A percentile compares a stretch with the other conserved stretches of the same genome.
phyloP scores from a whole-genome alignment of 176 grass and related monocot species.

The Zea luxurians region DNA sequence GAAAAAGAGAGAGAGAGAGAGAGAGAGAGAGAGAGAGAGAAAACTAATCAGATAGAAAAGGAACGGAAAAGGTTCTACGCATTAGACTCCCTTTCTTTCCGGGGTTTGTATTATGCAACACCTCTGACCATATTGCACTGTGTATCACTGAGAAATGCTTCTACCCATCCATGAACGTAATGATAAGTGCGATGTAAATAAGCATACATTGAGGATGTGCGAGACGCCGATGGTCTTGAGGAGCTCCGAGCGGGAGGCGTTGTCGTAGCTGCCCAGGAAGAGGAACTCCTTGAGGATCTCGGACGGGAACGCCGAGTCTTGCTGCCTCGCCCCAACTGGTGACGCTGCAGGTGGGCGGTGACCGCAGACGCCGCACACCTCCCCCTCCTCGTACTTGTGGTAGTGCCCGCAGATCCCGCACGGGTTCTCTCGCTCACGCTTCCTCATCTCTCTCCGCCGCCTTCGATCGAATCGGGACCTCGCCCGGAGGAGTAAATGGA shows the following conservation, averaged over 20 bases:
- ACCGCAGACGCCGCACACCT: conserved; percentile 89
- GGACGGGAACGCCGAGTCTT: conserved; percentile 73
- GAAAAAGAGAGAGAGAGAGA: too few relatives aligned
- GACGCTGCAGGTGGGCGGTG: conserved; percentile 51
- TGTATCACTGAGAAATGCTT: too few relatives aligned
- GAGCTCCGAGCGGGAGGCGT: conserved; percentile 80
- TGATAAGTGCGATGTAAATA: background rate
- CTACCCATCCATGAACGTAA: background rate
- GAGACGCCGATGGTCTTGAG: conserved; percentile 88
- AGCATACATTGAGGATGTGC: conserved; percentile 79
- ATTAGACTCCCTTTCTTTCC: too few relatives aligned
- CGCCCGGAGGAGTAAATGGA: conserved; percentile 10
- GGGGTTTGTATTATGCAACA: too few relatives aligned
- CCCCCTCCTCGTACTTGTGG: conserved; percentile 89
- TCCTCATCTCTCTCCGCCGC: conserved; percentile 55
- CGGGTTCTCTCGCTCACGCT: conserved; percentile 90
- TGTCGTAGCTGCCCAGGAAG: conserved; percentile 95
- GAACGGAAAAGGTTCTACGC: too few relatives aligned
- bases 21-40: too few relatives aligned
- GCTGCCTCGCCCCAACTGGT: background rate
- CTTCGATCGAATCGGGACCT: conserved; percentile 17
- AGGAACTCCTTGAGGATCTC: conserved; percentile 81
- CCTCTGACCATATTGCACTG: too few relatives aligned
- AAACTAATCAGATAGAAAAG: too few relatives aligned
- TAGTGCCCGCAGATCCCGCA: conserved; percentile 95